phyloP scores from a whole-genome alignment of 108 stramenopile genomes.

The Nannochloropsis oceanica region DNA sequence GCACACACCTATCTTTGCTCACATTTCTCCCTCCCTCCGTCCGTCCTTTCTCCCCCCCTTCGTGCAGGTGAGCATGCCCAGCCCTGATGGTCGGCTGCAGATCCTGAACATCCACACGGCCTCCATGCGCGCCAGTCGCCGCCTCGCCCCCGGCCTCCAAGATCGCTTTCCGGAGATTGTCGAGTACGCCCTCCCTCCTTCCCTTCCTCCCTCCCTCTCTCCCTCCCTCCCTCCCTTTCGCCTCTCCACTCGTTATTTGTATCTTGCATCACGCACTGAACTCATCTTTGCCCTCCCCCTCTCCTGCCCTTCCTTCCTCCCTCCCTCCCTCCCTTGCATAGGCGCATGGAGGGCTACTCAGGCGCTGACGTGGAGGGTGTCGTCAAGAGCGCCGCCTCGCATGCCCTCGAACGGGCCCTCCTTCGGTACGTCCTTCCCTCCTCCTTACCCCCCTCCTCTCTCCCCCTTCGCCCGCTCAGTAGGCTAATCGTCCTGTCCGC shows the following conservation, averaged over 20 bases:
- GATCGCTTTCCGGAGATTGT: neutral
- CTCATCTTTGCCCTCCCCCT: neutral
- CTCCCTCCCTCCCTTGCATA: neutral
- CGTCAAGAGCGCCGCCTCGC: neutral
- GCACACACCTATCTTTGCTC: neutral
- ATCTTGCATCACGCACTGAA: neutral
- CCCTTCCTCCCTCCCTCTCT: neutral
- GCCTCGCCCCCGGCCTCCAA: neutral
- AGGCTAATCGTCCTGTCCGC: too few species aligned
- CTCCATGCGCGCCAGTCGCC: neutral
- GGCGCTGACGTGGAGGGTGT: neutral
- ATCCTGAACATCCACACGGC: neutral
- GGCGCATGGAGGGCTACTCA: neutral
- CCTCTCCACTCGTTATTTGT: neutral
- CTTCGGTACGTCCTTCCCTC: neutral
- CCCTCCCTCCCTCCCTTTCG: neutral
- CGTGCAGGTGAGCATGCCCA: neutral
- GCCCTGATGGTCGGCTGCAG: neutral
- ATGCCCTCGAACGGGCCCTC: neutral
- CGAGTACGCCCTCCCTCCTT: neutral
- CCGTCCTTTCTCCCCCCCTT: neutral
- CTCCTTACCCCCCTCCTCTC: neutral
- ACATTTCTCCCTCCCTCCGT: neutral
- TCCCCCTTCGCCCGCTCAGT: too few species aligned
- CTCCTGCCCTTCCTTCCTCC: neutral